Base-by-base conservation (phyloP, 1,284 basidiomycete species). In the Papiliotrema laurentii region DNA sequence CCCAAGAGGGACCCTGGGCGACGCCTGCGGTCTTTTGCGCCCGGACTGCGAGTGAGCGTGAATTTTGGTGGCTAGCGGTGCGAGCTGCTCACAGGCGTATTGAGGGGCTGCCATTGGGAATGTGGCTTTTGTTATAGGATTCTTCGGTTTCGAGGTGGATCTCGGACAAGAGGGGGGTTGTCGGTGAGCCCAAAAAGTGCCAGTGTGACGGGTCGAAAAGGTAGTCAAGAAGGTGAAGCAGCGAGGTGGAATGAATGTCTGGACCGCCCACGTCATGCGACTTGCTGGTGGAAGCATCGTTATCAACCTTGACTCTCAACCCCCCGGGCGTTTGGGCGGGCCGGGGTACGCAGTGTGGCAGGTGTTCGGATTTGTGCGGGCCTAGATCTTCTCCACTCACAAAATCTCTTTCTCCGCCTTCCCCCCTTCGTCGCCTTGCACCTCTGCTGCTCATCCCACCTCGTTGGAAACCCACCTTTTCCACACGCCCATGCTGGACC, bases 21-120 rank as follows among this genome's bases (percentile, higher is more conserved):
- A 97, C 81, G 56, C 89, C 89, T 53, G 93, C 78, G 50, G 82
- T 81, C 82, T 96, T 97, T 81, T 94, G 91, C 43, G 93, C 87
- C 71, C 93, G 89, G 78, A 84, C 89, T 91, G 67, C 16, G 19
- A 37, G 30, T 49, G 26, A 53, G 47, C 51, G 31, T 5, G 30
- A 18, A 22, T 6, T 5, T 7, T 16, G 18, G 19, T 16, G 19
- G 3, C 26, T 22, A n/a, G 19, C 9, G 13, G 18, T 19, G 16
- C 13, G 16, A 19, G 21, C 13, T 19, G 81, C 87, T 77, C 51
- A 89, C 87, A 89, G 66, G 86, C 84, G 56, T 73, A 73, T 58
- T 74, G 72, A 42, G 64, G 47, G n/a, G 42, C 40, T 27, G 58
- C 45, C 63, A 63, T 68, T 31, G 36, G 5, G 14, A 27, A 6